Conservation (phyloP, 495 filamentous ascomycete species). For the Trichoderma orchidacearum region DNA sequence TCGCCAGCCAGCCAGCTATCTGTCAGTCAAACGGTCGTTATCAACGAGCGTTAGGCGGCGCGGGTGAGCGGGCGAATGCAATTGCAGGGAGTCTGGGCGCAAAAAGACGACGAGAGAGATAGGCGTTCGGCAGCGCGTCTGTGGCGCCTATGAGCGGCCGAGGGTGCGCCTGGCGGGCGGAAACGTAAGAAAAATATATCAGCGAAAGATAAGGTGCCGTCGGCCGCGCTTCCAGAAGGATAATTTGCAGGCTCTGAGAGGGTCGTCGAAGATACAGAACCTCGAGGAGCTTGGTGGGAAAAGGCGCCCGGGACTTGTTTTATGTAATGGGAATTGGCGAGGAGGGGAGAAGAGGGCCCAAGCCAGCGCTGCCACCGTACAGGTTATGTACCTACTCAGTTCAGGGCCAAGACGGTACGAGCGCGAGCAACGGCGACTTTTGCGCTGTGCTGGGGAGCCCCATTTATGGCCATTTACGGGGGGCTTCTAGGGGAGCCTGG, state of each 20-base stretch:
- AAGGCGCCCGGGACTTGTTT: slow-evolving; percentile 25
- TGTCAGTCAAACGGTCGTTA: background rate
- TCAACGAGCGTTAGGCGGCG: background rate
- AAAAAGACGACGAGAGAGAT: background rate
- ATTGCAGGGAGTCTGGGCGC: slow-evolving; percentile 6
- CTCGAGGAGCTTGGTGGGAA: slow-evolving; percentile 21
- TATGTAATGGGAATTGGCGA: slow-evolving; percentile 39
- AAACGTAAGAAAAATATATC: slow-evolving; percentile 17
- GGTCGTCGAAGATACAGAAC: slow-evolving; percentile 11
- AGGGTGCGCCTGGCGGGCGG: slow-evolving; percentile 5
- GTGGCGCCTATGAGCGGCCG: slow-evolving; percentile 4
- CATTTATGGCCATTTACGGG: background rate
- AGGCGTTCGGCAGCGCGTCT: slow-evolving; percentile 3
- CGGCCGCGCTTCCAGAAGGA: background rate
- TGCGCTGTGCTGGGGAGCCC: background rate
- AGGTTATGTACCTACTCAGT: no score
- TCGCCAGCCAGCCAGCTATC: no score
- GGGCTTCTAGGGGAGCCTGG: background rate
- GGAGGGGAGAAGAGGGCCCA: background rate
- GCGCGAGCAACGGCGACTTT: background rate
- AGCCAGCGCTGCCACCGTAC: no score
- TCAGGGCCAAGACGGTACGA: background rate
- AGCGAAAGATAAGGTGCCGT: slow-evolving; percentile 8
- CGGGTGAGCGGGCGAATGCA: slow-evolving; percentile 15
- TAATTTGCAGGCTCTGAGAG: slow-evolving; percentile 10